phyloP scores from a whole-genome alignment of 805 yeast genomes.

The Metschnikowia vanudenii region DNA sequence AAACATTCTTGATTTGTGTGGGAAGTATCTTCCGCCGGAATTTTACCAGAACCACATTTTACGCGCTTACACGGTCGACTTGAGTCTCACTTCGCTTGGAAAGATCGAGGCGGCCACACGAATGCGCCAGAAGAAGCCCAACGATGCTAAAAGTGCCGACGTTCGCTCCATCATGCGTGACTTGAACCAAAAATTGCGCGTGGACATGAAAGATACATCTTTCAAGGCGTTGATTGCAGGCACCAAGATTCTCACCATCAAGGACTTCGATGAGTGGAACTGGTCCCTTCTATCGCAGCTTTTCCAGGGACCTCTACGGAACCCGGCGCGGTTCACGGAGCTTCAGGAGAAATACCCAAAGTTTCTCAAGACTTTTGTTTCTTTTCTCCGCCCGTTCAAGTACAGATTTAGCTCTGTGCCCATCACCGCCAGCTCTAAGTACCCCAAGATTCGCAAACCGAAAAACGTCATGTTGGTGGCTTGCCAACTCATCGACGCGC shows the following conservation, averaged over 20 bases:
- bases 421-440: constrained; percentile 8
- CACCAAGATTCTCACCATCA: constrained; percentile 72
- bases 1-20: constrained; percentile 56
- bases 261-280: constrained; percentile 82
- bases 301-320: constrained; percentile 80
- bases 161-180: constrained; percentile 24
- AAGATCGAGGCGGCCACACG: constrained; percentile 18
- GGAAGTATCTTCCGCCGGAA: constrained; percentile 53
- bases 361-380: constrained; percentile 76
- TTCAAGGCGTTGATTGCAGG: constrained; percentile 64
- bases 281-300: constrained; percentile 73
- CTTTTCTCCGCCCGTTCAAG: constrained; percentile 91
- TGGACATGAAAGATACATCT: constrained; percentile 56
- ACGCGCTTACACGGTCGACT: constrained; percentile 8
- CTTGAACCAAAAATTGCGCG: constrained; percentile 23
- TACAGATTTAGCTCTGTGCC: constrained; percentile 56
- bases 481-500: constrained; percentile 64
- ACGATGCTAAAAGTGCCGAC: constrained; percentile 3
- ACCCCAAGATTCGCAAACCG: constrained; percentile 40
- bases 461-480: constrained; percentile 69
- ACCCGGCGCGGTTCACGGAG: constrained; percentile 74
- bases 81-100: constrained; percentile 14
- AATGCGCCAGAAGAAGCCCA: constrained; percentile 2
- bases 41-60: constrained; percentile 24
- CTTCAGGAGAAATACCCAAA: constrained; percentile 70